Base-by-base conservation (phyloP, 768 basidiomycete genomes). In the Tubosaeta brunneosetosa region DNA sequence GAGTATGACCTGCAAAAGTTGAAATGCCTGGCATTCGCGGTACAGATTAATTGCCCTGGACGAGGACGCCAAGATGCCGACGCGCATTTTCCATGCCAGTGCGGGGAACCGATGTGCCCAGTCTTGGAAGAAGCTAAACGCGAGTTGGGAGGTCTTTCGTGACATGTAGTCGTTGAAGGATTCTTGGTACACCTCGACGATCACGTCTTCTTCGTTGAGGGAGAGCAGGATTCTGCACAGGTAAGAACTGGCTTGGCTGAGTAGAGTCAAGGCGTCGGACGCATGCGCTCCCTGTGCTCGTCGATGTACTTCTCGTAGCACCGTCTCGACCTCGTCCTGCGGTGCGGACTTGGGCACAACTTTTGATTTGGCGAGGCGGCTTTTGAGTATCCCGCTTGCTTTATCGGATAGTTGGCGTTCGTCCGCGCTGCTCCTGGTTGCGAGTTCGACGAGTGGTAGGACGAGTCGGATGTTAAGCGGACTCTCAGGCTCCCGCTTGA, bases 361-460 rank as follows among this genome's bases (percentile, higher is more conserved):
- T 63, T 87, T 92, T 41, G 81, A 72, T 65, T 91, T 91, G 51
- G 77, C 80, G 52, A 94, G 75, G 36, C 91, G 81, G 25, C 78
- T 78, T 37, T 82, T 81, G 40, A 97, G 75, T 55, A 97, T 81
- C 25, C 88, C 86, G 53, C 80, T 79, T 1, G 92, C 86, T 71
- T 97, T 97, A 66, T 91, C 87, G 11, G 86, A 79, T n/a, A 98
- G 75, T 61, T 97, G 94, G 42, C 78, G 81, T 68, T 97, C 94
- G 68, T 94, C 89, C 26, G 79, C 66, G 43, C 84, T 75, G 31
- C 83, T 80, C 49, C 77, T 76, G 42, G 81, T 76, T 45, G 86
- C 77, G 43, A 97, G 78, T 48, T 88, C 85, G 52, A 94, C 73
- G 33, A 99, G 75, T 9, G 94, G 89, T 3, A 85, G 58, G 57